These are phyloP conservation scores for Dendrobium chrysotoxum DNA, from an alignment of 106 monocot genomes.

Conservation along the genomic window DNA sequence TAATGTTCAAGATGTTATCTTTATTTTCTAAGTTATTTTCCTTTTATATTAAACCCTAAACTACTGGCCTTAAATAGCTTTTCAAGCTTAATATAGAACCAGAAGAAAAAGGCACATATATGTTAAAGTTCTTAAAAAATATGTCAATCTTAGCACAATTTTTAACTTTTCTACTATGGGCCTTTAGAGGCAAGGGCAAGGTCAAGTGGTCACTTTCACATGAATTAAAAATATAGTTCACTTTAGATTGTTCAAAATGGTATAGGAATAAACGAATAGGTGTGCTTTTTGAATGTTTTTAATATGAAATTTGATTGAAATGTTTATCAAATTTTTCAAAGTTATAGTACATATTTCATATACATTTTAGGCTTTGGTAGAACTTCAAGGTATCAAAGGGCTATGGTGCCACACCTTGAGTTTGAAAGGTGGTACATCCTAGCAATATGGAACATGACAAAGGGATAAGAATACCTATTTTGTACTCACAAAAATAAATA, in stretches of 20 bases:
- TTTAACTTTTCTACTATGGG: conserved; percentile 96
- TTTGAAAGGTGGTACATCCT: no score
- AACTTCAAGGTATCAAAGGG: conserved; percentile 93
- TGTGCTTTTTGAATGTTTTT: conserved; percentile 13
- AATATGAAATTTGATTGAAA: background rate
- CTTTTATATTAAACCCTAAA: background rate
- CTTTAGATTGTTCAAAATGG: conserved; percentile 91
- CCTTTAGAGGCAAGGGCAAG: conserved; percentile 95
- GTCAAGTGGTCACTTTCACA: conserved; percentile 96
- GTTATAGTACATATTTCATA: background rate
- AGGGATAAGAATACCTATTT: no score
- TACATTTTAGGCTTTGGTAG: conserved; percentile 76
- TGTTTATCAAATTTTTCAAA: background rate
- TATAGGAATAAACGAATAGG: conserved; percentile 96
- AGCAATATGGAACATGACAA: no score
- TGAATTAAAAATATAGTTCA: conserved; percentile 96
- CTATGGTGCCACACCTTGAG: conserved; percentile 38
- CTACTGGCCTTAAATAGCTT: conserved; percentile 35
- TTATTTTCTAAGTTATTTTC: background rate
- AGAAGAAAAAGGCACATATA: no score
- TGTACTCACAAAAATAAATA: no score
- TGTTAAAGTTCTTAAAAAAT: conserved; percentile 88
- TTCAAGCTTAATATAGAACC: conserved; percentile 91
- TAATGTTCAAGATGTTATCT: background rate
- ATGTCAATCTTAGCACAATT: conserved; percentile 93